Evolutionary conservation across 495 filamentous ascomycete species (phyloP), one percentile per base, ranked within the genome.

Genomic region (Hypoxylon subgilvum): DNA sequence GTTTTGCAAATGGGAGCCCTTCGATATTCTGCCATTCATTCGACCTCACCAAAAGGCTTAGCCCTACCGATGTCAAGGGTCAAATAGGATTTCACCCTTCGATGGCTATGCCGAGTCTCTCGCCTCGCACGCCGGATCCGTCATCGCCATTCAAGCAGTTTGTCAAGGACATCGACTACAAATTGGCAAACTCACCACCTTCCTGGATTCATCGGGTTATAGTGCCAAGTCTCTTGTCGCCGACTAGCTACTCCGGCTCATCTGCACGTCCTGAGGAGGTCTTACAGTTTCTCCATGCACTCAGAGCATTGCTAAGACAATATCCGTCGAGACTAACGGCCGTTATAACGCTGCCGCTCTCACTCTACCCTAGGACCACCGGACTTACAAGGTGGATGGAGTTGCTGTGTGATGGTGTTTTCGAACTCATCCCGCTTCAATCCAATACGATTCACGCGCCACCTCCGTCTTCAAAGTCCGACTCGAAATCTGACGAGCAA

Each of bases 341-440:
- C 6, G 80, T 97, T 57, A 76, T 92, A 32, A 92, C 92, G 0
- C 59, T 97, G 2, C 91, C 93, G 0, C 76, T 93, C 21, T 86
- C 88, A 1, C 83, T 97, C 1, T 89, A 89, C 67, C 90, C 93
- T 0, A 87, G 95, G 17, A 81, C 74, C 43, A 82, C 86, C 0
- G 92, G 89, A 2, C 76, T 97, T 4, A 82, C 90, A 19, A 86
- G 93, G 16, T 97, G 92, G 91, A 86, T 91, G 44, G 94, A 97
- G 70, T 70, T 91, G 6, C 79, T 97, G 10, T 82, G 78, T 64
- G 93, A 97, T 63, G 90, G 92, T 10, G 90, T 96, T 10, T 71
- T 97, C 12, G 92, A 96, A 73, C 79, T 98, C 10, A 85, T 90
- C 25, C 92, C 94, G 0, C 89, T 98, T 56, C 88, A 89, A 38